These are phyloP conservation scores for Pseudogymnoascus sp. DNA, from an alignment of 2,329 filamentous ascomycete species.

Conservation along the genomic window DNA sequence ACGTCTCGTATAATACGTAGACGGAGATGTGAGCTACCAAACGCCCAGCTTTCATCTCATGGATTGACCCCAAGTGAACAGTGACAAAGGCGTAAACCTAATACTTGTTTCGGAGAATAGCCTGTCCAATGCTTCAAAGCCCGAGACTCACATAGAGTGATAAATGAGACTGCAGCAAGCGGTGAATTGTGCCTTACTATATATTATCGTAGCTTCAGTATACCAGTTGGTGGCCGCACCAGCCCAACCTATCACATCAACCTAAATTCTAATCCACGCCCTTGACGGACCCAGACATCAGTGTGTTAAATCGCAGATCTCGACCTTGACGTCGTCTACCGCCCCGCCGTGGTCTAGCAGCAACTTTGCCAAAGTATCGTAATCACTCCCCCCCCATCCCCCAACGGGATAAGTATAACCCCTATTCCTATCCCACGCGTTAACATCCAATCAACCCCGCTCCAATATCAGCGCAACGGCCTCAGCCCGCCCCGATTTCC, in stretches of 20 bases:
- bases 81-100: neutral
- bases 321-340: no score
- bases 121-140: neutral
- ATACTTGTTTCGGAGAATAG: neutral
- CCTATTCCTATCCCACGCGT: neutral
- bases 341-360: neutral
- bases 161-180: no score
- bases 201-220: no score
- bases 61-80: neutral
- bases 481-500: neutral
- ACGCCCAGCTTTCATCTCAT: neutral
- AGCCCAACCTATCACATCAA: neutral
- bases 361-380: neutral
- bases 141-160: neutral
- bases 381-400: neutral
- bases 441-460: neutral
- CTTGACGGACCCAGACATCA: no score
- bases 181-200: no score
- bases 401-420: neutral
- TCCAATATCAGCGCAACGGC: neutral
- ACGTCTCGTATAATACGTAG: neutral
- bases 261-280: no score
- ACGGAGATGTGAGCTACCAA: neutral
- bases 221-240: no score
- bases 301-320: no score